These are phyloP conservation scores for Globisporangium apiculatum DNA, from an alignment of 352 stramenopile genomes.

Conservation along the genomic window DNA sequence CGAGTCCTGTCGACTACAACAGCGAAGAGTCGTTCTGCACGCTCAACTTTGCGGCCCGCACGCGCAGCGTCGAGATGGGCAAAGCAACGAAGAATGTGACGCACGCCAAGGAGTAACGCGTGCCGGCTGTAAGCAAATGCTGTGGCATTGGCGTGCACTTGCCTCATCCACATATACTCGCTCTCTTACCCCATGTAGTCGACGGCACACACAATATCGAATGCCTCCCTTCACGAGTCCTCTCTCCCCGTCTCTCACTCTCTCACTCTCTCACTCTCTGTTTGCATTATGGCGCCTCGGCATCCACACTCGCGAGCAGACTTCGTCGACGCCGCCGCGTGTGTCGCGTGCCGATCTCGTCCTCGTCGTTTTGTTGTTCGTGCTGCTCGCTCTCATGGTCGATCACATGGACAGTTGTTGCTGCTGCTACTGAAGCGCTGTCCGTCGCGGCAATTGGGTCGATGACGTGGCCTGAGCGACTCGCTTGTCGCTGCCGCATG, in stretches of 20 bases:
- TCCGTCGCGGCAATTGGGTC: no score
- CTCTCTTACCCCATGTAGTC: no score
- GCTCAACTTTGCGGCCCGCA: slow-evolving; percentile 88
- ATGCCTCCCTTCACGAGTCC: no score
- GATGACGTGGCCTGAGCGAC: not conserved
- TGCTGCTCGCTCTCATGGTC: not conserved
- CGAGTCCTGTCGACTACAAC: slow-evolving; percentile 89
- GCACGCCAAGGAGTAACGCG: slow-evolving; percentile 22
- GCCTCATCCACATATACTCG: no score
- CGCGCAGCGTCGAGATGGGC: slow-evolving; percentile 86
- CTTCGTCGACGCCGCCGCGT: slow-evolving; percentile 22
- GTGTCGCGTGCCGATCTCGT: slow-evolving; percentile 24
- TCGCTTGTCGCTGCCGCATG: slow-evolving; percentile 1
- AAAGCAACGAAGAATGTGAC: slow-evolving; percentile 83
- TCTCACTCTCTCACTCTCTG: no score
- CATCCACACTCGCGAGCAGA: slow-evolving; percentile 1
- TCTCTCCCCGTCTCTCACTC: no score
- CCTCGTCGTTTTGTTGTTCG: slow-evolving; percentile 2
- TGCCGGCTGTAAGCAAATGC: no score
- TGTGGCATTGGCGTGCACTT: no score
- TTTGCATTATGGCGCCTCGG: no score
- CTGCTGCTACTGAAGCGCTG: not conserved
- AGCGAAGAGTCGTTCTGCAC: slow-evolving; percentile 90
- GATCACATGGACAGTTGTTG: not conserved
- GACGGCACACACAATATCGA: no score